These are phyloP conservation scores for Vigna nakashimae DNA, from an alignment of 306 rosid genomes.

Conservation along the genomic window DNA sequence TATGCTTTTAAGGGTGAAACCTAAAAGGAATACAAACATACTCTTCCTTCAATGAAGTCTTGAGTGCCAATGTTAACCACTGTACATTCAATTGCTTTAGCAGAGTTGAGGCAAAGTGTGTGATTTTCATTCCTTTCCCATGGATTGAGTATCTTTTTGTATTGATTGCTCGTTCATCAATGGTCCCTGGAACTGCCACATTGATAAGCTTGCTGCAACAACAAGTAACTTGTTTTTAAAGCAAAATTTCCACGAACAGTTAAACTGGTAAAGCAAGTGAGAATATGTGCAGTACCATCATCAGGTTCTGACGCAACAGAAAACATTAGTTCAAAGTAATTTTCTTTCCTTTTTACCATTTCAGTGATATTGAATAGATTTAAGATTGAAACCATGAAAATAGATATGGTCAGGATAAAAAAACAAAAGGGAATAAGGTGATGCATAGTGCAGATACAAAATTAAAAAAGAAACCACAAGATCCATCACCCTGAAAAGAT, in stretches of 20 bases:
- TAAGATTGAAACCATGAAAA: slow-evolving; percentile 13
- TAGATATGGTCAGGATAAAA: neutral
- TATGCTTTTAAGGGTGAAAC: no score
- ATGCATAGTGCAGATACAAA: slow-evolving; percentile 19
- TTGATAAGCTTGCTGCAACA: slow-evolving; percentile 91
- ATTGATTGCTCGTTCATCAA: slow-evolving; percentile 93
- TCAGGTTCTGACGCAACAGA: neutral
- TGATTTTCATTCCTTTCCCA: slow-evolving; percentile 71
- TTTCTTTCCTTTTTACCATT: neutral
- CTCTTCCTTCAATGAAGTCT: no score
- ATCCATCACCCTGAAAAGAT: slow-evolving; percentile 22
- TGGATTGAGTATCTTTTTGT: slow-evolving; percentile 89
- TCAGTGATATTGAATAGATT: slow-evolving; percentile 25
- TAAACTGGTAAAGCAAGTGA: slow-evolving; percentile 10
- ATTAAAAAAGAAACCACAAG: slow-evolving; percentile 39
- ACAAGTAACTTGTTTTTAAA: neutral
- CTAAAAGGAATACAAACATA: no score
- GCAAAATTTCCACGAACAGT: slow-evolving; percentile 11
- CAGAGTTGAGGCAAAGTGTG: no score
- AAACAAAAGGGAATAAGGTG: slow-evolving; percentile 2
- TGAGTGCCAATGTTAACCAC: no score
- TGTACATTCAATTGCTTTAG: no score
- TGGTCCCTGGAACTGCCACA: slow-evolving; percentile 94
- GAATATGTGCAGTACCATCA: slow-evolving; percentile 56
- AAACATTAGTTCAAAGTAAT: slow-evolving; percentile 2